These are phyloP conservation scores for Neostapfia colusana DNA, from an alignment of 176 grass and related monocot genomes.

Conservation along the genomic window DNA sequence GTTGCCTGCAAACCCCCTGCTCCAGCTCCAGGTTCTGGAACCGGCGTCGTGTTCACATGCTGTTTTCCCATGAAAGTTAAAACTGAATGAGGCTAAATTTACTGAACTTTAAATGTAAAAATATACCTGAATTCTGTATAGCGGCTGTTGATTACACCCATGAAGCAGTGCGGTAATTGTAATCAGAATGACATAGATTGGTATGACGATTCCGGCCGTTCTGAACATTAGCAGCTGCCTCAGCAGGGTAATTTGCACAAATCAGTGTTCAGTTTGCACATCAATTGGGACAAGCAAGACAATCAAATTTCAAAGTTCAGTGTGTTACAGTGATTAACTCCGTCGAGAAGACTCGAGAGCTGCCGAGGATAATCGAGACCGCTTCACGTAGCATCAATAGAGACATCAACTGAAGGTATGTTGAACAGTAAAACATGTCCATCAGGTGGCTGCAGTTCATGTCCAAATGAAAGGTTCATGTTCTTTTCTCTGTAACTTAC, in stretches of 20 bases:
- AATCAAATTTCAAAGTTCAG: background rate
- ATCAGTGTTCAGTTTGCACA: background rate
- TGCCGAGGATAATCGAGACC: conserved; percentile 46
- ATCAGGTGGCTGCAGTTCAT: background rate
- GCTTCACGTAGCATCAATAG: conserved; percentile 55
- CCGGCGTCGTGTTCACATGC: background rate
- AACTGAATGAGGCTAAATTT: background rate
- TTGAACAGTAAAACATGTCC: background rate
- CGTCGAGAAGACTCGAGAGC: conserved; percentile 37
- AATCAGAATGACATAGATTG: conserved; percentile 58
- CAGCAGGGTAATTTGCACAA: conserved; percentile 7
- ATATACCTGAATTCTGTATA: conserved; percentile 4
- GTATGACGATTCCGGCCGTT: conserved; percentile 59
- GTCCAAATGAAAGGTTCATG: background rate
- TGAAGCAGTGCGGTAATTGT: conserved; percentile 41
- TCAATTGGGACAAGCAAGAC: background rate
- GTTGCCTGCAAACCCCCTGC: conserved; percentile 24
- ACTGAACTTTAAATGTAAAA: background rate
- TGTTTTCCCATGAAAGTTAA: conserved; percentile 7
- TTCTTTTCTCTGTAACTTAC: conserved; percentile 43
- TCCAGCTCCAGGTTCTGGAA: conserved; percentile 34
- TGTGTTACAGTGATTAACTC: conserved; percentile 48
- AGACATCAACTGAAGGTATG: conserved; percentile 54
- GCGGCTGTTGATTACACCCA: conserved; percentile 40
- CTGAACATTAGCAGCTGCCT: conserved; percentile 55